These are phyloP conservation scores for Daedalea quercina DNA, from an alignment of 768 basidiomycete genomes.

Conservation along the genomic window DNA sequence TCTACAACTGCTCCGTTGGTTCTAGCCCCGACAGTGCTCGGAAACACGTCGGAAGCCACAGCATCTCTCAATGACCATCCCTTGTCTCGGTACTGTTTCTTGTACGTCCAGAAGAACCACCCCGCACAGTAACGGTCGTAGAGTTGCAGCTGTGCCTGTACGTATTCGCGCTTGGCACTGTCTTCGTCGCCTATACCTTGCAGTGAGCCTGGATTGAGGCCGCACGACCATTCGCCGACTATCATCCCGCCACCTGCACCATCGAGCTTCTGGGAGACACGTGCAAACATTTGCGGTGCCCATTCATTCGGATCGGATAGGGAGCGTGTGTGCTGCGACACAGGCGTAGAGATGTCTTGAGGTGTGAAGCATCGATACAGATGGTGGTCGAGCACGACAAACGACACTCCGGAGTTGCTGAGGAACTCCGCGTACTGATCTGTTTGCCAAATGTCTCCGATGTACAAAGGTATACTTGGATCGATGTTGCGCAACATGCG, in stretches of 20 bases:
- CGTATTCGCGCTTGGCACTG: conserved; percentile 39
- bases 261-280: conserved; percentile 27
- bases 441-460: conserved; percentile 72
- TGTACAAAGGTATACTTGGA: conserved; percentile 57
- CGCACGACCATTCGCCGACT: conserved; percentile 77
- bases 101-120: conserved; percentile 84
- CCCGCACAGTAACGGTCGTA: conserved; percentile 63
- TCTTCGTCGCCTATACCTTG: conserved; percentile 37
- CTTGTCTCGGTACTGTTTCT: conserved; percentile 62
- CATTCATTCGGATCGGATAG: conserved; percentile 35
- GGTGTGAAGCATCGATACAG: conserved; percentile 76
- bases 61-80: conserved; percentile 75
- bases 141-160: conserved; percentile 56
- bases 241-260: conserved; percentile 47
- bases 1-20: conserved; percentile 5
- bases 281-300: conserved; percentile 34
- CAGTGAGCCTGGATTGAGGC: conserved; percentile 59
- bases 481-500: conserved; percentile 43
- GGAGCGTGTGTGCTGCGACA: conserved; percentile 43
- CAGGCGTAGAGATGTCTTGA: conserved; percentile 47
- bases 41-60: conserved; percentile 55
- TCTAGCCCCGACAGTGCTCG: conserved; percentile 23
- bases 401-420: conserved; percentile 21
- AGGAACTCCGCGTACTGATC: conserved; percentile 56
- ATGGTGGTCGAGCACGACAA: conserved; percentile 72